phyloP scores from a whole-genome alignment of 805 yeast genomes.

The Kuraishia hungarica region DNA sequence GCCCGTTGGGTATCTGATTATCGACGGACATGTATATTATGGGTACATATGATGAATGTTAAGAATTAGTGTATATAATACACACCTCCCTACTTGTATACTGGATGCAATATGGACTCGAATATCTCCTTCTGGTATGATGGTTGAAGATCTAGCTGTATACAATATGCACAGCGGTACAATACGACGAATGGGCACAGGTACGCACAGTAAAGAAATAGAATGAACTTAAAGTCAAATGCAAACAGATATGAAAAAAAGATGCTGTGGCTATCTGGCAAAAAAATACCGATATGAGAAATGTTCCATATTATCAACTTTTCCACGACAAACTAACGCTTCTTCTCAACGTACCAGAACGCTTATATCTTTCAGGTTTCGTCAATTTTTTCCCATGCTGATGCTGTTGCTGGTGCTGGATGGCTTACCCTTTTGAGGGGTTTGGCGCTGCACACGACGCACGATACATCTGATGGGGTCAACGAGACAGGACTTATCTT shows the following conservation, averaged over 20 bases:
- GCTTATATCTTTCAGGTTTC: neutral
- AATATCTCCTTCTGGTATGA: neutral
- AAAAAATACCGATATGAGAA: neutral
- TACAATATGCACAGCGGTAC: neutral
- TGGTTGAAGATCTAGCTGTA: neutral
- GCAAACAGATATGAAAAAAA: neutral
- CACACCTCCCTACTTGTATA: too few relatives aligned
- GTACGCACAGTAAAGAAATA: neutral
- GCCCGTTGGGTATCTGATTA: neutral
- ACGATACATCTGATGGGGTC: neutral
- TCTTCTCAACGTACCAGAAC: neutral
- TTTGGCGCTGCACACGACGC: neutral
- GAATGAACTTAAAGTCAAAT: too few relatives aligned
- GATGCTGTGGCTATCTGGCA: too few relatives aligned
- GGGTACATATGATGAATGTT: neutral
- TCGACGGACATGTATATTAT: neutral
- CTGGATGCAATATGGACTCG: too few relatives aligned
- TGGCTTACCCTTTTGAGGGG: neutral
- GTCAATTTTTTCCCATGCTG: neutral
- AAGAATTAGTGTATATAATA: too few relatives aligned
- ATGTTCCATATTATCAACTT: too few relatives aligned
- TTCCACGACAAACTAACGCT: too few relatives aligned
- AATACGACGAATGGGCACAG: neutral
- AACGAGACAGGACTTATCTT: neutral
- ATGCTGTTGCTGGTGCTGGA: neutral